These are phyloP conservation scores for Paraphaeosphaeria minitans DNA, from an alignment of 2,329 filamentous ascomycete species.

Conservation along the genomic window DNA sequence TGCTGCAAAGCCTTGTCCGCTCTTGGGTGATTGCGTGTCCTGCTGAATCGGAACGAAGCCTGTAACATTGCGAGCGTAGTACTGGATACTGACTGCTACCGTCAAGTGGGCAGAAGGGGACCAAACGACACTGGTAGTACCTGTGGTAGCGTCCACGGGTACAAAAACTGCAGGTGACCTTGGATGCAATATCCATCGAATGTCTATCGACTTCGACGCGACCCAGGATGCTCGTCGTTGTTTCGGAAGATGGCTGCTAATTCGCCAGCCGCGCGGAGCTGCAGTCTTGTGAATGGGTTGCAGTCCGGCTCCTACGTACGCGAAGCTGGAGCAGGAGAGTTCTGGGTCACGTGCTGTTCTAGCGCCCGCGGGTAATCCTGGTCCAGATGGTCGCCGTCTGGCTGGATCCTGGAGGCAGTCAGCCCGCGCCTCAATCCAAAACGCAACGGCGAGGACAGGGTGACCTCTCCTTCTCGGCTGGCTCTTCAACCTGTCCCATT, in stretches of 20 bases:
- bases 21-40: background rate
- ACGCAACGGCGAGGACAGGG: slow-evolving; percentile 3
- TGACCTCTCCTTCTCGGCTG: background rate
- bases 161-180: background rate
- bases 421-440: slow-evolving; percentile 7
- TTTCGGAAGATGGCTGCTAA: background rate
- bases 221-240: background rate
- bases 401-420: background rate
- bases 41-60: background rate
- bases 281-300: background rate
- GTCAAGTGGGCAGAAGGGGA: background rate
- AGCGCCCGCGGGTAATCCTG: background rate
- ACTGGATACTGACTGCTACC: background rate
- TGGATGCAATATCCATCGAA: background rate
- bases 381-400: background rate
- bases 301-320: background rate
- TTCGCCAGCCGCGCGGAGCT: background rate
- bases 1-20: background rate
- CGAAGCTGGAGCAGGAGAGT: background rate
- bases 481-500: background rate
- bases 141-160: background rate
- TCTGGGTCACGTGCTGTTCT: background rate
- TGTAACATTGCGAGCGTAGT: background rate
- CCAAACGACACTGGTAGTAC: background rate
- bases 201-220: background rate